These are phyloP conservation scores for Fusarium sarcochroum DNA, from an alignment of 2,329 filamentous ascomycete species.

Conservation along the genomic window DNA sequence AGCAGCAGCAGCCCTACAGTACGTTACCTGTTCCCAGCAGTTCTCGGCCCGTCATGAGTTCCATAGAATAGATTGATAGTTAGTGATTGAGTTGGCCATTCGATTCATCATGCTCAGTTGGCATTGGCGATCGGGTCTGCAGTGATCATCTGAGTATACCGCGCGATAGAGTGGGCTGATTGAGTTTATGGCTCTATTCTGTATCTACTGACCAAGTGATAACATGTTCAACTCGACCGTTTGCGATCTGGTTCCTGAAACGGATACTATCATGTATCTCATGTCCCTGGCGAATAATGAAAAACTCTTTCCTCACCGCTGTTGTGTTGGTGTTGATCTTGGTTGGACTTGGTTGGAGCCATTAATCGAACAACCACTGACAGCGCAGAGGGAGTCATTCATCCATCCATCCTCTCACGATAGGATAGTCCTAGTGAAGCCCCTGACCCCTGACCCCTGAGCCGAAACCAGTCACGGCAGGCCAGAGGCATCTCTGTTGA, in stretches of 20 bases:
- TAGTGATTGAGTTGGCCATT: conserved; percentile 5
- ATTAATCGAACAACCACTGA: conserved; percentile 37
- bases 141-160: conserved; percentile 37
- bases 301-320: conserved; percentile 36
- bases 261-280: background rate
- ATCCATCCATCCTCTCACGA: conserved; percentile 32
- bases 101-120: conserved; percentile 7
- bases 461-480: conserved; percentile 34
- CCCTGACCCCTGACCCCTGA: conserved; percentile 32
- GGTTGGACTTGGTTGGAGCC: conserved; percentile 23
- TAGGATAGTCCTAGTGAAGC: conserved; percentile 11
- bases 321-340: conserved; percentile 18
- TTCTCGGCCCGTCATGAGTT: conserved; percentile 16
- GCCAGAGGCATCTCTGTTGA: conserved; percentile 22
- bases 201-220: conserved; percentile 7
- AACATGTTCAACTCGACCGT: conserved; percentile 8
- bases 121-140: conserved; percentile 21
- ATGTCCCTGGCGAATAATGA: background rate
- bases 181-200: conserved; percentile 17
- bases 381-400: conserved; percentile 29
- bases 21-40: background rate
- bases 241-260: conserved; percentile 4
- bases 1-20: conserved; percentile 7
- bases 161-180: conserved; percentile 29
- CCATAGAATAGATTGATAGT: conserved; percentile 4